A percentile compares a stretch with the other conserved stretches of the same genome.
phyloP scores from a whole-genome alignment of 2,329 filamentous ascomycete genomes.

The Aspergillus texensis region DNA sequence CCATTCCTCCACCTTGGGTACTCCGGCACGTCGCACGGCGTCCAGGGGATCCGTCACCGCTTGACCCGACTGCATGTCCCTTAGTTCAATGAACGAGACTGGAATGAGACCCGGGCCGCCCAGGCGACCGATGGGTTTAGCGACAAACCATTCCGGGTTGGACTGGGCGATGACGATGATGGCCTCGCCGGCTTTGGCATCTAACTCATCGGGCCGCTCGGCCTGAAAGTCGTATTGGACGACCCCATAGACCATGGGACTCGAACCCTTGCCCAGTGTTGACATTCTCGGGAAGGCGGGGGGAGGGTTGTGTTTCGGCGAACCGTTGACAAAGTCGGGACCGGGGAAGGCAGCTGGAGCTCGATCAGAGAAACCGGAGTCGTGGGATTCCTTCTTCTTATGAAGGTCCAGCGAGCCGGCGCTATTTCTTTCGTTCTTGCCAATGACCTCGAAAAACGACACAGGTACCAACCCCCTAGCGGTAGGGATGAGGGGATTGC shows the following conservation, averaged over 20 bases:
- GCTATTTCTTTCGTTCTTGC: conserved; percentile 90
- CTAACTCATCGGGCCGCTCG: conserved; percentile 91
- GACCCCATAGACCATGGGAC: conserved; percentile 93
- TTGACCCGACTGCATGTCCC: conserved; percentile 86
- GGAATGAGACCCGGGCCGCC: conserved; percentile 94
- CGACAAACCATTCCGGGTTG: conserved; percentile 98
- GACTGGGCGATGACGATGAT: conserved; percentile 99
- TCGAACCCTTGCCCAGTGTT: conserved; percentile 56
- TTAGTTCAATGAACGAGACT: conserved; percentile 93
- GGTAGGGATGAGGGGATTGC: conserved; percentile 83
- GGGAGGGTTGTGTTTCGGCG: conserved; percentile 22
- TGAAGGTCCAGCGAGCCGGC: conserved; percentile 63
- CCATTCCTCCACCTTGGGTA: conserved; percentile 97
- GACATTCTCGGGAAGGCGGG: conserved; percentile 45
- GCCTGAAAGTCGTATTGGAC: conserved; percentile 97
- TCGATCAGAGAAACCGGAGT: conserved; percentile 80
- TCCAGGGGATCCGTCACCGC: conserved; percentile 80
- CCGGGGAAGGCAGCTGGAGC: conserved; percentile 40
- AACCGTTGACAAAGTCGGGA: conserved; percentile 30
- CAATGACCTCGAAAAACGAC: conserved; percentile 87
- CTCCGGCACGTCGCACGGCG: conserved; percentile 83
- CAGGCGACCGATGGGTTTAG: conserved; percentile 96
- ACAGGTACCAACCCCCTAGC: conserved; percentile 92
- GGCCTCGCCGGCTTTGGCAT: conserved; percentile 91
- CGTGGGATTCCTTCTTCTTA: conserved; percentile 69